Percentiles rank a stretch among this genome's conserved stretches.
phyloP scores from a whole-genome alignment of 768 basidiomycete species.

The Termitomyces sp. region DNA sequence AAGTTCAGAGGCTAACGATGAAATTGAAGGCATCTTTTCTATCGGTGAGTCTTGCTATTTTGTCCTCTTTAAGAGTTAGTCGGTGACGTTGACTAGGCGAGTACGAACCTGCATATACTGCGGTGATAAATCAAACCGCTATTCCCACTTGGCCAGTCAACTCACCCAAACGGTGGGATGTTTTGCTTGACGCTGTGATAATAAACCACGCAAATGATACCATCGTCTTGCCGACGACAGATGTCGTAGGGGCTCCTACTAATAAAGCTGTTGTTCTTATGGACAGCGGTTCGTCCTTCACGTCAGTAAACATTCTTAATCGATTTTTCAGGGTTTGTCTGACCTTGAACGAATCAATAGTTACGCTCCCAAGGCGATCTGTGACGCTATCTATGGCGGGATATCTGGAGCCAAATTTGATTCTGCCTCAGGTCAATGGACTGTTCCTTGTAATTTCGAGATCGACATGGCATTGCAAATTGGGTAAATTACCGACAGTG shows the following conservation, averaged over 20 bases:
- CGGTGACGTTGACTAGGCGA: conserved; percentile 46
- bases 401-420: conserved; percentile 64
- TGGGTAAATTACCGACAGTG: conserved; percentile 41
- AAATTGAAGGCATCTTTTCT: conserved; percentile 65
- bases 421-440: conserved; percentile 55
- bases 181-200: conserved; percentile 72
- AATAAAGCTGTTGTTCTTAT: conserved; percentile 74
- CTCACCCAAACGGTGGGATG: conserved; percentile 68
- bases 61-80: background rate
- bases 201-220: conserved; percentile 54
- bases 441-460: conserved; percentile 70
- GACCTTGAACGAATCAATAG: conserved; percentile 31
- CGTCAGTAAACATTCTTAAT: conserved; percentile 39
- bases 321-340: background rate
- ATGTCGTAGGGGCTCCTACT: conserved; percentile 53
- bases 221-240: conserved; percentile 49
- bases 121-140: conserved; percentile 50
- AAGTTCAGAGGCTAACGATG: conserved; percentile 45
- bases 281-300: conserved; percentile 81
- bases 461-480: conserved; percentile 80
- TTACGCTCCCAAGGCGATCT: conserved; percentile 65
- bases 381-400: conserved; percentile 65
- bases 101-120: conserved; percentile 57
- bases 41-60: conserved; percentile 46
- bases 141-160: conserved; percentile 74